phyloP scores from a whole-genome alignment of 2,329 filamentous ascomycete species.

The Claviceps sp. region DNA sequence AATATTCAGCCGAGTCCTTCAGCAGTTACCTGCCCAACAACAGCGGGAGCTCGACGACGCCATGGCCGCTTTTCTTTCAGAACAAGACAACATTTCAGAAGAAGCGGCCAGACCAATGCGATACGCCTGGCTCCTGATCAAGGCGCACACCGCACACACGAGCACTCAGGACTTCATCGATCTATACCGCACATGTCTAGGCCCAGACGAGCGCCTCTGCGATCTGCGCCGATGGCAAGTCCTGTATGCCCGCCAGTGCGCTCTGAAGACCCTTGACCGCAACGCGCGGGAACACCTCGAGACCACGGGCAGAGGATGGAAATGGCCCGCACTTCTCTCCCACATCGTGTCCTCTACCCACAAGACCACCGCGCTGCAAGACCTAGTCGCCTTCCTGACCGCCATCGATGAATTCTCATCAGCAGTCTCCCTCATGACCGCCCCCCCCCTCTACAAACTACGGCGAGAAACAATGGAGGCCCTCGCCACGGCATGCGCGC shows the following conservation, averaged over 20 bases:
- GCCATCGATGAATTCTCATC: constrained; percentile 8
- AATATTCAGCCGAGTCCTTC: constrained; percentile 9
- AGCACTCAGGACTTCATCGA: constrained; percentile 8
- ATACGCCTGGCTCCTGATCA: constrained; percentile 13
- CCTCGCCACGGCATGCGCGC: constrained; percentile 9
- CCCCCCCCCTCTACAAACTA: constrained; percentile 1
- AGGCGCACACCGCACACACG: constrained; percentile 7
- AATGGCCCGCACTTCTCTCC: constrained; percentile 10
- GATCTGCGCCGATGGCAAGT: constrained; percentile 13
- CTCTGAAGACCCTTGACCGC: constrained; percentile 4
- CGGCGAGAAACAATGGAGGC: constrained; percentile 7
- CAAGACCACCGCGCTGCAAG: constrained; percentile 2
- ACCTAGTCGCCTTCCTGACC: constrained; percentile 8
- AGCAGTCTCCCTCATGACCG: constrained; percentile 5
- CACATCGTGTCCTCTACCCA: constrained; percentile 3
- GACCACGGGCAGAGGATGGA: background rate
- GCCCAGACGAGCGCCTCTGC: constrained; percentile 1
- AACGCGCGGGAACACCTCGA: background rate
- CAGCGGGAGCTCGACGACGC: constrained; percentile 5
- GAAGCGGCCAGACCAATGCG: constrained; percentile 6
- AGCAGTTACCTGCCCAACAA: constrained; percentile 5
- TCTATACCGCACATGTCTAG: constrained; percentile 2
- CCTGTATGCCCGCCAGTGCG: constrained; percentile 7
- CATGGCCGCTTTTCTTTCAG: constrained; percentile 6
- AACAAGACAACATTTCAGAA: constrained; percentile 5